Base-by-base conservation (phyloP, 1,284 basidiomycete species). In the Vanrija sp. region DNA sequence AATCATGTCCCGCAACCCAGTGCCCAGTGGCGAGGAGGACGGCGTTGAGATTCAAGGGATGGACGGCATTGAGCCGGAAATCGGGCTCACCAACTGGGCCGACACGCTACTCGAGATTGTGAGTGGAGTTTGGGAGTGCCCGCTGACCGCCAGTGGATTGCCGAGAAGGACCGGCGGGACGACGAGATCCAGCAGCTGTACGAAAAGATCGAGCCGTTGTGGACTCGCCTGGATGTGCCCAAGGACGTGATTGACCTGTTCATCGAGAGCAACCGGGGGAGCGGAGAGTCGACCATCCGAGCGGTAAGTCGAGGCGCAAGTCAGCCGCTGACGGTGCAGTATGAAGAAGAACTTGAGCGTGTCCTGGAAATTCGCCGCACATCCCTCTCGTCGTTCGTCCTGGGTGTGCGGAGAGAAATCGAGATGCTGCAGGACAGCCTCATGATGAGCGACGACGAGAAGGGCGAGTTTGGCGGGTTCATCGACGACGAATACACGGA, bases 291-390 rank as follows among this genome's bases (percentile, higher is more conserved):
- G 1, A 66, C 67, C 5, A 69, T 75, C 36, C 51, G 49, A 47
- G 74, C 72, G 3, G 74, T 75, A 47, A 65, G 71, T 62, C 6
- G 6, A 5, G 3, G 5, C 6, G 8, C 38, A 31, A 46, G 20
- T 22, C 9, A 4, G 15, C 4, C 27, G 16, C 47, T 57, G 19
- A 57, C 50, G 4, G 0, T 23, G 2, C 57, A 80, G 68, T 99
- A 99, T 67, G 87, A 94, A 64, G 82, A 83, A 46, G 96, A 99
- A 73, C 78, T 97, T 36, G 87, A 89, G 54, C 82, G 94, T 53
- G 94, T 98, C 85, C 78, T 90, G 20, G 86, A 89, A 65, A 76
- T 97, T 49, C 94, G 94, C 77, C 80, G 87, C 48, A 86, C 93
- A 63, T 84, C 88, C 52, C 89, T 98, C 84, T 84, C 85, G 44